Conservation (phyloP, 257 asterid species). For the Scutellaria baicalensis region DNA sequence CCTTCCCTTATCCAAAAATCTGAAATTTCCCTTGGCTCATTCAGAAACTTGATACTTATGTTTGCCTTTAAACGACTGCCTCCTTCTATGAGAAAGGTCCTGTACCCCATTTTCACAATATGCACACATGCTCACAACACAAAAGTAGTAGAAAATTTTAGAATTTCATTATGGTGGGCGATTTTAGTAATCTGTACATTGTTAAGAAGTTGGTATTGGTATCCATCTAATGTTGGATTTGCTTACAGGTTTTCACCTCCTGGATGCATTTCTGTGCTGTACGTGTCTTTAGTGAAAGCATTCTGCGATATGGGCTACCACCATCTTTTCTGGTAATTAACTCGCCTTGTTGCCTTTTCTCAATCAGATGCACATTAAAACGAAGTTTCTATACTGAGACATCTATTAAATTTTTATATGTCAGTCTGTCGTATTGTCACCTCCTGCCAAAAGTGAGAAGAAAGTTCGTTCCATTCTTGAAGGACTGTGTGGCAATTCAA, state of each 20-base stretch:
- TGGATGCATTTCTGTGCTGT: constrained; percentile 98
- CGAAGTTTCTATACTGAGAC: not conserved
- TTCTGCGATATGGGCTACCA: constrained; percentile 82
- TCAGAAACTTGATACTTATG: not conserved
- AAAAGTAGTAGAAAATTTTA: not conserved
- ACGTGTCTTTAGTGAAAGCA: constrained; percentile 81
- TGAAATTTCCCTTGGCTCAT: not conserved
- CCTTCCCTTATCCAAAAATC: not conserved
- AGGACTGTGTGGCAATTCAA: constrained; percentile 63
- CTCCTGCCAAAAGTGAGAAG: constrained; percentile 79
- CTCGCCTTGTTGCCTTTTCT: not conserved
- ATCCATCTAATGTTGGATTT: not conserved
- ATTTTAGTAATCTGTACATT: not conserved
- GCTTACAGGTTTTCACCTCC: constrained; percentile 77
- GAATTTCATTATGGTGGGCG: not conserved
- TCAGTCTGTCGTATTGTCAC: constrained; percentile 88
- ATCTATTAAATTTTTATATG: not conserved
- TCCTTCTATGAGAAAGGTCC: not conserved
- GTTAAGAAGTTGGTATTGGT: not conserved
- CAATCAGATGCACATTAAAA: not conserved
- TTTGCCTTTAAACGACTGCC: not conserved
- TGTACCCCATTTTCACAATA: not conserved
- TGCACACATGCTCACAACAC: not conserved
- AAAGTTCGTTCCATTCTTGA: constrained; percentile 79
- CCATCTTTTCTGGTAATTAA: constrained; percentile 56